Percentiles rank a stretch among this genome's conserved stretches.
Evolutionary conservation across 768 basidiomycete species (phyloP).

Genomic region (Kockovaella imperatae): DNA sequence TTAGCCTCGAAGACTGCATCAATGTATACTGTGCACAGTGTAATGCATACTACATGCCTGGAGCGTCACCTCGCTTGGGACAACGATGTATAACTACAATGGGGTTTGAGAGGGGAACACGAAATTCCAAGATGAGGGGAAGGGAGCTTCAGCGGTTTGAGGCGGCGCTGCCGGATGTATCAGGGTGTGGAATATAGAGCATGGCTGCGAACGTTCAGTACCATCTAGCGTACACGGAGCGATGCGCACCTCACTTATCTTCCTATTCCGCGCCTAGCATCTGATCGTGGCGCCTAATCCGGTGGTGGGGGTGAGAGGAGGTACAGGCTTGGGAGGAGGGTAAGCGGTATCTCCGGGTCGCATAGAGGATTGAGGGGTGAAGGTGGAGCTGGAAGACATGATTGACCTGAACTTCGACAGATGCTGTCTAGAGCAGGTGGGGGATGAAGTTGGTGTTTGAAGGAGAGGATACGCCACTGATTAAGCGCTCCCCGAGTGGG

Average conservation of each 20-base stretch:
- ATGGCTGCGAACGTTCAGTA: neutral
- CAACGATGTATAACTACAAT: no score
- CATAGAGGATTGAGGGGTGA: neutral
- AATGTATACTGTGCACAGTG: neutral
- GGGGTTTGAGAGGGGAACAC: no score
- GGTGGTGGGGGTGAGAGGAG: slow-evolving; percentile 18
- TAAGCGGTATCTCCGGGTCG: slow-evolving; percentile 25
- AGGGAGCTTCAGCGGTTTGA: no score
- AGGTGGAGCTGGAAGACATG: neutral
- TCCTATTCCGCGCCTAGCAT: slow-evolving; percentile 10
- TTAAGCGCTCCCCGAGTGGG: no score
- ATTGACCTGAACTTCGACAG: neutral
- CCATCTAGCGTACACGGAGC: neutral
- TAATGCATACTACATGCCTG: neutral
- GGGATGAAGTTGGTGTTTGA: neutral
- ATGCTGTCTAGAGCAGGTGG: neutral
- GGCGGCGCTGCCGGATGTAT: no score
- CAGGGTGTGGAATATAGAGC: no score
- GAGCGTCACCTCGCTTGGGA: no score
- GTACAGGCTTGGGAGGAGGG: slow-evolving; percentile 13
- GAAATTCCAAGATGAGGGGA: no score
- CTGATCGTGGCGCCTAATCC: slow-evolving; percentile 4
- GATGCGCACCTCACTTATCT: slow-evolving; percentile 6
- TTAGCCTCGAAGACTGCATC: no score
- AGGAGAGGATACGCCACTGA: neutral